Evolutionary conservation across 2,329 filamentous ascomycete genomes (phyloP).

Genomic region (Coniochaeta hoffmannii): DNA sequence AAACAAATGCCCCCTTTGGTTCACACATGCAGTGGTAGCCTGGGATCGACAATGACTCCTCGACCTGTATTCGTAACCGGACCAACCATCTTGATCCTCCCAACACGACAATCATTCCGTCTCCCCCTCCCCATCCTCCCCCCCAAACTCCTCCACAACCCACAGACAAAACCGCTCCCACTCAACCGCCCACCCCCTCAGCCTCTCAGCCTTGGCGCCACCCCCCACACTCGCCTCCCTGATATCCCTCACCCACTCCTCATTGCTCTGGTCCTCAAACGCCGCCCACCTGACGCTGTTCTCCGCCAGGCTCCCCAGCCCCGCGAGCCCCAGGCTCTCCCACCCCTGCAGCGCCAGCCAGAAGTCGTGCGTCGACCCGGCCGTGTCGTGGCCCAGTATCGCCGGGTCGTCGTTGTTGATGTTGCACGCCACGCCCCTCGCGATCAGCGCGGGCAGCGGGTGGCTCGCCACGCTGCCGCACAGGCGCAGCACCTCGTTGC

Average conservation of each 20-base stretch:
- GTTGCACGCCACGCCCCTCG: constrained; percentile 74
- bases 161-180: constrained; percentile 91
- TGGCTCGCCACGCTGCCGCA: constrained; percentile 71
- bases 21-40: too few species aligned
- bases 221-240: constrained; percentile 65
- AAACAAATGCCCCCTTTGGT: too few species aligned
- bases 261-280: constrained; percentile 67
- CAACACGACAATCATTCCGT: neutral
- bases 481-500: constrained; percentile 78
- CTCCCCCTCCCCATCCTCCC: constrained; percentile 46
- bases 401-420: constrained; percentile 89
- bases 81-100: neutral
- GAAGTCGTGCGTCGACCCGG: constrained; percentile 85
- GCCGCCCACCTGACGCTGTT: constrained; percentile 88
- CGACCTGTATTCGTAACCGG: too few species aligned
- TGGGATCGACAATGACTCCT: too few species aligned
- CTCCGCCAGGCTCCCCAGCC: constrained; percentile 79
- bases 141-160: constrained; percentile 71
- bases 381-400: constrained; percentile 75
- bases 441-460: constrained; percentile 74
- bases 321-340: constrained; percentile 83
- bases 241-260: constrained; percentile 51
- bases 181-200: constrained; percentile 71
- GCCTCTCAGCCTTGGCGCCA: constrained; percentile 60
- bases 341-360: constrained; percentile 90